Evolutionary conservation across 2,329 filamentous ascomycete species (phyloP), one percentile per base, ranked within the genome.

Genomic region (Pseudocercospora crystallina): DNA sequence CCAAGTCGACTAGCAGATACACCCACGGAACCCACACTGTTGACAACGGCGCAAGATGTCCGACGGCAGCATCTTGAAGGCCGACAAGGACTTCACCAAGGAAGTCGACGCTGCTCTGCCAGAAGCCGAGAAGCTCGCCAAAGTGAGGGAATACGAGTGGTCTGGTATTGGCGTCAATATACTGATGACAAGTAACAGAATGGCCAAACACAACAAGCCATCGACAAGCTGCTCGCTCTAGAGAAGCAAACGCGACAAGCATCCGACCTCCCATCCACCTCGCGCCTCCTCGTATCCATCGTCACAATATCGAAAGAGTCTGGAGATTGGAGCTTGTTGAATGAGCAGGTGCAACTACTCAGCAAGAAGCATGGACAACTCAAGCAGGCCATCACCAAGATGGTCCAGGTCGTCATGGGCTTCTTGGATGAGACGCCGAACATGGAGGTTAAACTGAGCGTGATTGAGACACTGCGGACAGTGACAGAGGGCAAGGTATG

Each of bases 341-440:
- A 96, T 71, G 94, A 99, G 76, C 94, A 99, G 76, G 89, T 96
- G 57, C 80, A 96, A 65, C 80, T 96, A 59, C 80, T 99, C 51
- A 97, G 94, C 60, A 99, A 99, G 85, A 99, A 99, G 79, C 94
- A 99, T 87, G 89, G 91, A 65, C 94, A 99, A 78, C 90, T 99
- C 69, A 99, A 99, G 76, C 94, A 97, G 75, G 94, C 94, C 67
- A 94, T 91, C 66, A 97, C 94, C 65, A 94, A 92, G 79, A 99
- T 99, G 94, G 91, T 99, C 54, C 94, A 99, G 79, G 87, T 86
- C 41, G 90, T 96, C 57, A 96, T 99, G 85, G 80, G 78, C 53
- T 96, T 97, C 73, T 76, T 99, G 66, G 87, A 95, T 67, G 83
- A 87, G 40, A 90, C 90, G 15, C 90, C 94, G 31, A 87, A 83